phyloP scores from a whole-genome alignment of 192 early-diverging fungal species.

The Backusella tuberculispora region DNA sequence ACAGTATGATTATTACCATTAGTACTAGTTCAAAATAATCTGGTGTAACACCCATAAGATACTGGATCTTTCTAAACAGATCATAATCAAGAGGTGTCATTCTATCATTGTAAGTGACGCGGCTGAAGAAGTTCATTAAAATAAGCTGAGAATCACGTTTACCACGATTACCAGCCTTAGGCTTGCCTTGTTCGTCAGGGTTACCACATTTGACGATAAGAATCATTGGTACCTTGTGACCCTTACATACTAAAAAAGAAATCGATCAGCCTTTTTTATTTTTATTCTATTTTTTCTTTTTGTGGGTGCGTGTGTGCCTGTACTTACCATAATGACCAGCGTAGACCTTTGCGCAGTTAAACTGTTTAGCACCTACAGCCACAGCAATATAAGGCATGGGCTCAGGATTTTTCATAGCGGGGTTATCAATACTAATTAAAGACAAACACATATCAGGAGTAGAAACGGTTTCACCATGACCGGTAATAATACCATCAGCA shows the following conservation, averaged over 20 bases:
- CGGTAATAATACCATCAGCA: conserved; percentile 93
- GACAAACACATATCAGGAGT: conserved; percentile 84
- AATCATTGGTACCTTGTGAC: conserved; percentile 68
- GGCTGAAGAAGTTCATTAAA: conserved; percentile 94
- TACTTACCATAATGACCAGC: conserved; percentile 70
- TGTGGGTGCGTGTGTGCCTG: neutral
- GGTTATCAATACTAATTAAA: conserved; percentile 69
- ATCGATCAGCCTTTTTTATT: neutral
- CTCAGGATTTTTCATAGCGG: conserved; percentile 60
- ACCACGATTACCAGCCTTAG: conserved; percentile 90
- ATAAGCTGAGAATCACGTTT: conserved; percentile 97
- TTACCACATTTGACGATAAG: conserved; percentile 76
- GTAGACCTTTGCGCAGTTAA: conserved; percentile 80
- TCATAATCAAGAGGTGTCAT: conserved; percentile 95
- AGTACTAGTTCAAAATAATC: conserved; percentile 81
- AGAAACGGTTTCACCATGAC: conserved; percentile 72
- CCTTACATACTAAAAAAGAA: conserved; percentile 47
- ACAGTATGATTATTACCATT: conserved; percentile 60
- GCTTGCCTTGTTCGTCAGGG: conserved; percentile 67
- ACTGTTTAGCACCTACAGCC: conserved; percentile 74
- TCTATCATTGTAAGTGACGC: conserved; percentile 83
- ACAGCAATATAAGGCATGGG: conserved; percentile 81
- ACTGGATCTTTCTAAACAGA: conserved; percentile 83
- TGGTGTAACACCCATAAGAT: conserved; percentile 85
- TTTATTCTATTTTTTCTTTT: neutral